Percentiles rank a stretch among this genome's conserved stretches.
Conservation (phyloP, 2,329 filamentous ascomycete species). For the Penicillium sp. region DNA sequence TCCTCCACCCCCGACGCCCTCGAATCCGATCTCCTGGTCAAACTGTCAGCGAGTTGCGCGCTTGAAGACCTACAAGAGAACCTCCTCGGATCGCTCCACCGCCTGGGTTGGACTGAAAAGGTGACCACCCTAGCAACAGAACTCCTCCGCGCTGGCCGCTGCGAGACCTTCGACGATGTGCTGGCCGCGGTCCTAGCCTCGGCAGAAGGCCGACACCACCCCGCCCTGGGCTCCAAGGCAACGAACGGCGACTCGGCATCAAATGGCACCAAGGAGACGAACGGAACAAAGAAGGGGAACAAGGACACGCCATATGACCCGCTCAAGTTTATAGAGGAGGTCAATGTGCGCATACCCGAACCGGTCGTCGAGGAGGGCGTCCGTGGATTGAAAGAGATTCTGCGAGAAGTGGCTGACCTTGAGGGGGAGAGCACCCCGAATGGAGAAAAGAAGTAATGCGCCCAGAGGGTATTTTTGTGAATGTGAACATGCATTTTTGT, state of each 20-base stretch:
- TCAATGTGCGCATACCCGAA: slow-evolving; percentile 52
- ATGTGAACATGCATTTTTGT: slow-evolving; percentile 22
- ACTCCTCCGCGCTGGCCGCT: slow-evolving; percentile 59
- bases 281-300: slow-evolving; percentile 31
- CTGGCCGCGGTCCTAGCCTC: slow-evolving; percentile 55
- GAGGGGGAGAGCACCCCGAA: slow-evolving; percentile 38
- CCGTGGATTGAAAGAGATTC: slow-evolving; percentile 52
- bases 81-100: slow-evolving; percentile 57
- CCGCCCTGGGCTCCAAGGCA: slow-evolving; percentile 29
- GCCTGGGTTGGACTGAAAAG: slow-evolving; percentile 60
- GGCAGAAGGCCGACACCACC: slow-evolving; percentile 37
- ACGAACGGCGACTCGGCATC: slow-evolving; percentile 20
- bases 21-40: slow-evolving; percentile 42
- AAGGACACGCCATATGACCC: slow-evolving; percentile 21
- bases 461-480: not conserved
- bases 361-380: slow-evolving; percentile 53
- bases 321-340: slow-evolving; percentile 35
- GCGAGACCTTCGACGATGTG: slow-evolving; percentile 58
- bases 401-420: slow-evolving; percentile 53
- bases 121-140: slow-evolving; percentile 57
- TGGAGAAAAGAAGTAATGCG: slow-evolving; percentile 24
- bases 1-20: slow-evolving; percentile 42
- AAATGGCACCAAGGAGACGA: slow-evolving; percentile 18
- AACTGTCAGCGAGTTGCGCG: slow-evolving; percentile 50
- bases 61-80: slow-evolving; percentile 58